phyloP scores from a whole-genome alignment of 2,329 filamentous ascomycete genomes.

The Aspergillus neoniger region DNA sequence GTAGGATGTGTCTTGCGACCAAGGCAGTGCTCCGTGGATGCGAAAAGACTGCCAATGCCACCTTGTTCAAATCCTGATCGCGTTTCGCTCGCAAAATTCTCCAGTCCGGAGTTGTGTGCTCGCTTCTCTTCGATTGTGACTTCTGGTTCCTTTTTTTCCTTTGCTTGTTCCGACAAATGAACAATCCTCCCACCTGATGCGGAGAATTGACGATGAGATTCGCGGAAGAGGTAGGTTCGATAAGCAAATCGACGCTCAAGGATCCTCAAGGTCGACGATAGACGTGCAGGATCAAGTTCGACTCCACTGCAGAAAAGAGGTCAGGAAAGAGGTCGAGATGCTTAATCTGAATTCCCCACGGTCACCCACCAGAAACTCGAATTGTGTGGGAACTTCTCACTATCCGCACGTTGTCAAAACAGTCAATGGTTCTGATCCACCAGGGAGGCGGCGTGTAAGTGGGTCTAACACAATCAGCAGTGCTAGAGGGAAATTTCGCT shows the following conservation, averaged over 20 bases:
- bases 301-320: slow-evolving; percentile 37
- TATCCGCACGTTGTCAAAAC: slow-evolving; percentile 46
- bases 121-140: slow-evolving; percentile 8
- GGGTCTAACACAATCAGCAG: slow-evolving; percentile 42
- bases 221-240: slow-evolving; percentile 13
- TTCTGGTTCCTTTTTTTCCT: slow-evolving; percentile 20
- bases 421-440: slow-evolving; percentile 44
- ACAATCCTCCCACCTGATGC: slow-evolving; percentile 13
- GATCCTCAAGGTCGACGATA: slow-evolving; percentile 18
- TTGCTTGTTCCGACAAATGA: slow-evolving; percentile 20
- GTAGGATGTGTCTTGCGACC: slow-evolving; percentile 18
- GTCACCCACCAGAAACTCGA: slow-evolving; percentile 41
- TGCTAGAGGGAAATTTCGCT: slow-evolving; percentile 26
- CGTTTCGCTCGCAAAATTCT: slow-evolving; percentile 11
- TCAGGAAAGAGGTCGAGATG: slow-evolving; percentile 34
- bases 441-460: slow-evolving; percentile 41
- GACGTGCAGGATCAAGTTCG: slow-evolving; percentile 26
- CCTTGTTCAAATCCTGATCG: slow-evolving; percentile 14
- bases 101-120: slow-evolving; percentile 16
- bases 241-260: slow-evolving; percentile 20
- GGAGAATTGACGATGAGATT: slow-evolving; percentile 20
- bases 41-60: slow-evolving; percentile 18
- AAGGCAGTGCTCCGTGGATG: slow-evolving; percentile 10
- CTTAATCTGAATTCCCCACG: slow-evolving; percentile 44
- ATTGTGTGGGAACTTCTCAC: slow-evolving; percentile 43